Evolutionary conservation across 805 yeast species (phyloP).

Genomic region (Schwanniomyces polymorphus): DNA sequence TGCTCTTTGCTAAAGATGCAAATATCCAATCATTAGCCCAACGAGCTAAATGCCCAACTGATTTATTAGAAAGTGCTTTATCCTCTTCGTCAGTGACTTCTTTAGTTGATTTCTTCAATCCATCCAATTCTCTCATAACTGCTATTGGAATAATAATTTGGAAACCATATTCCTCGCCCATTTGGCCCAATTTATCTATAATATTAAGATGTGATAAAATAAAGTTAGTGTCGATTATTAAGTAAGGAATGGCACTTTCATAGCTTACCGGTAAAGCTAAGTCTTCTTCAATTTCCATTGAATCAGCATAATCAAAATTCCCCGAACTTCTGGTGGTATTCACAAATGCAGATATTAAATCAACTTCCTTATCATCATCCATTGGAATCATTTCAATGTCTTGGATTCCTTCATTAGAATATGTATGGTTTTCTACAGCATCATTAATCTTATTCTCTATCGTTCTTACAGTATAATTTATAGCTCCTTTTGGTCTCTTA

Average conservation of each 20-base stretch:
- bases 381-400: constrained; percentile 52
- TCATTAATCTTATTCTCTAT: constrained; percentile 26
- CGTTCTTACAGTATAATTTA: constrained; percentile 19
- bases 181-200: constrained; percentile 49
- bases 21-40: constrained; percentile 81
- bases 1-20: constrained; percentile 50
- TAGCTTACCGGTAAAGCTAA: constrained; percentile 9
- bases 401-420: constrained; percentile 12
- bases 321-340: constrained; percentile 9
- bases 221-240: constrained; percentile 85
- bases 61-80: constrained; percentile 17
- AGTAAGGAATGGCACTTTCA: constrained; percentile 30
- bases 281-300: constrained; percentile 17
- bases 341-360: constrained; percentile 40
- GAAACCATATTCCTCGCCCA: constrained; percentile 44
- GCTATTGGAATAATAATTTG: constrained; percentile 66
- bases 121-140: constrained; percentile 80
- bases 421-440: constrained; percentile 12
- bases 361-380: constrained; percentile 46
- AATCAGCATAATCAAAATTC: constrained; percentile 7
- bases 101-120: constrained; percentile 54
- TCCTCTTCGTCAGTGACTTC: constrained; percentile 10
- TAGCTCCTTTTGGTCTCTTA: constrained; percentile 13
- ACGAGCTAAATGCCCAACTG: constrained; percentile 62
- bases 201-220: constrained; percentile 65